These are phyloP conservation scores for Talaromyces piceae DNA, from an alignment of 2,329 filamentous ascomycete species.

Conservation along the genomic window DNA sequence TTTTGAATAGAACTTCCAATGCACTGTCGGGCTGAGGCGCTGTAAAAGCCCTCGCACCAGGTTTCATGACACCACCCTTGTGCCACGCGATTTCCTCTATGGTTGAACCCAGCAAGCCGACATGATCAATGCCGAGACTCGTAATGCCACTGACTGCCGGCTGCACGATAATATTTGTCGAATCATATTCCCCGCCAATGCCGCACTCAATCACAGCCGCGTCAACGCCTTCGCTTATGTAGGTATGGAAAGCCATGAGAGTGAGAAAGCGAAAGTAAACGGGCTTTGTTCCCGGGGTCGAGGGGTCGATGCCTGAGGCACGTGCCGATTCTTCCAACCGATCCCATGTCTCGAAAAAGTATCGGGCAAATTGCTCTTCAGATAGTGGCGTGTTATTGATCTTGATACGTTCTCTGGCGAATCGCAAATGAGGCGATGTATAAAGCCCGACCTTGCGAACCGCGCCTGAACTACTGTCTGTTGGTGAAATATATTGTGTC, in stretches of 20 bases:
- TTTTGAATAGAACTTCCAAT: constrained; percentile 48
- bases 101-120: constrained; percentile 68
- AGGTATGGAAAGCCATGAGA: constrained; percentile 78
- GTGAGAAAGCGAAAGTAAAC: constrained; percentile 92
- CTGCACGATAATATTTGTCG: constrained; percentile 72
- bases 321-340: constrained; percentile 49
- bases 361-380: constrained; percentile 61
- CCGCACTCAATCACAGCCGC: constrained; percentile 85
- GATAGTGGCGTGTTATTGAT: constrained; percentile 66
- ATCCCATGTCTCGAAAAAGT: constrained; percentile 84
- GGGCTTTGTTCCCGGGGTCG: constrained; percentile 59
- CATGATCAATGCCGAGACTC: constrained; percentile 79
- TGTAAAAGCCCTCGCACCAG: constrained; percentile 56
- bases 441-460: constrained; percentile 64
- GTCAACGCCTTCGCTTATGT: constrained; percentile 65
- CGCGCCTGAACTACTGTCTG: constrained; percentile 23
- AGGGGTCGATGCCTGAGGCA: constrained; percentile 45
- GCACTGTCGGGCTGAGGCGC: constrained; percentile 50
- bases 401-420: constrained; percentile 75
- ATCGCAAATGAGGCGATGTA: constrained; percentile 78
- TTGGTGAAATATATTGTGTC: constrained; percentile 46
- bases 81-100: constrained; percentile 84
- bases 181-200: constrained; percentile 88
- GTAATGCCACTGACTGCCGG: constrained; percentile 68
- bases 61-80: constrained; percentile 81